A percentile compares a stretch with the other conserved stretches of the same genome.
Conservation (phyloP, 1,284 basidiomycete species). For the Trichosporon asahii region DNA sequence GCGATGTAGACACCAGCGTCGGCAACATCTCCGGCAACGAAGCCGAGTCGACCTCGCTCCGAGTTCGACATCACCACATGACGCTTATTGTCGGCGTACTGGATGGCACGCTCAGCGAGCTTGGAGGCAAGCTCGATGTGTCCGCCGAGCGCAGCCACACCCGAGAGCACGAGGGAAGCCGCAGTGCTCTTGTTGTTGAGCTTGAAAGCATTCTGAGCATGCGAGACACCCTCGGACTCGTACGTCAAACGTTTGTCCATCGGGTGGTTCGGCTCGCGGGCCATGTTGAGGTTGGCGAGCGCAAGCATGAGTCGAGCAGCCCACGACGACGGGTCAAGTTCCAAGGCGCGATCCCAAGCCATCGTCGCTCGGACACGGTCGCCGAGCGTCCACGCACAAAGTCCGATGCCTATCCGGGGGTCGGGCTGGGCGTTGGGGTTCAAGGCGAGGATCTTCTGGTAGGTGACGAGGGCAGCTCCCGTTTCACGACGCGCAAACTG, state of each 20-base stretch:
- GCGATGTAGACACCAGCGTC: constrained; percentile 71
- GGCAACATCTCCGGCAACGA: constrained; percentile 60
- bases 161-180: constrained; percentile 38
- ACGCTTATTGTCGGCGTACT: constrained; percentile 84
- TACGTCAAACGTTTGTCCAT: constrained; percentile 35
- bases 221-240: constrained; percentile 37
- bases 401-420: constrained; percentile 85
- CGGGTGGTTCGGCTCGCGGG: constrained; percentile 62
- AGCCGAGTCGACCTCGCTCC: constrained; percentile 72
- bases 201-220: constrained; percentile 42
- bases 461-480: constrained; percentile 71
- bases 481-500: constrained; percentile 73
- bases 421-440: constrained; percentile 77
- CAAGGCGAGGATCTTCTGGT: constrained; percentile 75
- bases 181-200: constrained; percentile 43
- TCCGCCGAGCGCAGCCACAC: constrained; percentile 34
- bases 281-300: constrained; percentile 73
- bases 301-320: constrained; percentile 74
- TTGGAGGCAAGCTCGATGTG: constrained; percentile 67
- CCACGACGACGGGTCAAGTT: constrained; percentile 71
- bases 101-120: constrained; percentile 84
- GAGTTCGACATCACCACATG: constrained; percentile 71
- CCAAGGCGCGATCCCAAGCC: constrained; percentile 70
- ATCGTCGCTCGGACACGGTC: constrained; percentile 71
- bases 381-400: constrained; percentile 83